Percentiles rank a stretch among this genome's conserved stretches.
Conservation (phyloP, 2,329 filamentous ascomycete genomes). For the Harringtonia aguacate region DNA sequence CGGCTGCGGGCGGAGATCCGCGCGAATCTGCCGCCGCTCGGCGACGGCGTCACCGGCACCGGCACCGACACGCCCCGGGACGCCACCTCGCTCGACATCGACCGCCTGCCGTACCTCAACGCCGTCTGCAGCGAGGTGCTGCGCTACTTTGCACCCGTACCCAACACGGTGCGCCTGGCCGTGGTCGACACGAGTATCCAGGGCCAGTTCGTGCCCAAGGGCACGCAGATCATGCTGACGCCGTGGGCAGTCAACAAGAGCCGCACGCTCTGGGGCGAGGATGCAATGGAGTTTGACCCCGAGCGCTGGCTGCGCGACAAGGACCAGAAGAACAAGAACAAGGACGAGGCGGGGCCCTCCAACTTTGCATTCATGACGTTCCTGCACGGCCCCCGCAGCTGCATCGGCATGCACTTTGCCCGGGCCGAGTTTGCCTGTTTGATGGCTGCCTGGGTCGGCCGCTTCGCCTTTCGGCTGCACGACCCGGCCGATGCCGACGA, state of each 20-base stretch:
- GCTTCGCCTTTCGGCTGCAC: constrained; percentile 53
- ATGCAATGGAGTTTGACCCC: constrained; percentile 66
- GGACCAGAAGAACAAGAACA: constrained; percentile 23
- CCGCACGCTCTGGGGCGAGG: constrained; percentile 60
- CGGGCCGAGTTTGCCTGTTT: constrained; percentile 78
- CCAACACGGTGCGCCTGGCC: constrained; percentile 57
- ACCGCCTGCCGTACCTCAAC: constrained; percentile 67
- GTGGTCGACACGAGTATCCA: constrained; percentile 53
- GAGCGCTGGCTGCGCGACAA: constrained; percentile 56
- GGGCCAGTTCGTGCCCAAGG: constrained; percentile 56
- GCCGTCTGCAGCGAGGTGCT: constrained; percentile 71
- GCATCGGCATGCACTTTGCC: constrained; percentile 75
- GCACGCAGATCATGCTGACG: constrained; percentile 56
- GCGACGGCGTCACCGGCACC: constrained; percentile 10
- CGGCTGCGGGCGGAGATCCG: constrained; percentile 60
- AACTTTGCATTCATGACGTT: constrained; percentile 78
- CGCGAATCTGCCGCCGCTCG: constrained; percentile 41
- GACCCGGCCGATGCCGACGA: constrained; percentile 55
- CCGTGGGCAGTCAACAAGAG: constrained; percentile 62
- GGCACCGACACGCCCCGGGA: constrained; percentile 9
- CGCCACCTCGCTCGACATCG: constrained; percentile 44
- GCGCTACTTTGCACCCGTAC: constrained; percentile 62
- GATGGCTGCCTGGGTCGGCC: constrained; percentile 64
- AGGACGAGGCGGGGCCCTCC: constrained; percentile 41
- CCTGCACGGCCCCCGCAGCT: constrained; percentile 74